Conservation (phyloP, 257 asterid genomes). For the Solanum pinnatisectum region DNA sequence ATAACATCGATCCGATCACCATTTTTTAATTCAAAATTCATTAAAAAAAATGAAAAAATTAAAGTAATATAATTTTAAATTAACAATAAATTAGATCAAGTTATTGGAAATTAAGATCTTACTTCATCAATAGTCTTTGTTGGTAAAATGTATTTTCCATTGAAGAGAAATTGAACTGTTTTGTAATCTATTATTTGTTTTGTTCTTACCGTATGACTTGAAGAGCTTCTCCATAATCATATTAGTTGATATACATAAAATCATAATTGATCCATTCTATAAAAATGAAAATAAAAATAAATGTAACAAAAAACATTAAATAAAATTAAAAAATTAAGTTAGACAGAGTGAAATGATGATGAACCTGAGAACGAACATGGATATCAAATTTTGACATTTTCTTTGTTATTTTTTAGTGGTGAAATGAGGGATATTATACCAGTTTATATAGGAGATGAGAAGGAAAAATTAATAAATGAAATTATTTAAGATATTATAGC, state of each 20-base stretch:
- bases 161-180: background rate
- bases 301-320: background rate
- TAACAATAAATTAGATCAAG: background rate
- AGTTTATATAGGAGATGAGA: background rate
- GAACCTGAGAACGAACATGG: background rate
- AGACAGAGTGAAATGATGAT: background rate
- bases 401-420: too few relatives aligned
- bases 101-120: background rate
- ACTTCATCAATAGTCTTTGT: background rate
- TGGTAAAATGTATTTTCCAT: background rate
- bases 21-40: background rate
- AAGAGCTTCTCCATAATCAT: background rate
- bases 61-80: background rate
- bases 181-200: background rate
- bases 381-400: background rate
- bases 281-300: background rate
- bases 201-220: background rate
- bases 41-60: background rate
- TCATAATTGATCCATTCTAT: background rate
- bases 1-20: background rate
- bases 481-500: background rate
- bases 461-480: background rate
- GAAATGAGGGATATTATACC: background rate
- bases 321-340: background rate
- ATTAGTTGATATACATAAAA: fast-evolving